Conservation (phyloP, 495 filamentous ascomycete genomes). For the Lepidopterella palustris region DNA sequence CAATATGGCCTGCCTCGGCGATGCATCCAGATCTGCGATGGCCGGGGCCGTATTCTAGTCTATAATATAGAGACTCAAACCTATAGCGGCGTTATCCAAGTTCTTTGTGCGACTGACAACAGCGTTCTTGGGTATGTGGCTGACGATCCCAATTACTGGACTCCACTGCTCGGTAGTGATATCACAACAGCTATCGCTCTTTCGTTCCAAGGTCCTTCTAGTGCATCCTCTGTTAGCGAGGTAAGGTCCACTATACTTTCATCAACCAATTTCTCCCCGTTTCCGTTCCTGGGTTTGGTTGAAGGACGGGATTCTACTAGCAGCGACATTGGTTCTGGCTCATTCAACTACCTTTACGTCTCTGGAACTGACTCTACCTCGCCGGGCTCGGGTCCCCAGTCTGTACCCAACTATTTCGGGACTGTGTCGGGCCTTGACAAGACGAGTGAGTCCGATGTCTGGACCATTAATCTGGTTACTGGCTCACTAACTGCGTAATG, state of each 20-base stretch:
- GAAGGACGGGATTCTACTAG: not conserved
- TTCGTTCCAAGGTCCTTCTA: too few relatives aligned
- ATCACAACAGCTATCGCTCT: too few relatives aligned
- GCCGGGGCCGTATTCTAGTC: not conserved
- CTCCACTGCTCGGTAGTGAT: too few relatives aligned
- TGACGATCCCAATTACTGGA: too few relatives aligned
- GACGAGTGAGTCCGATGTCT: not conserved
- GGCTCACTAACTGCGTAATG: not conserved
- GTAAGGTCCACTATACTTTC: too few relatives aligned
- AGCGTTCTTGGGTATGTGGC: too few relatives aligned
- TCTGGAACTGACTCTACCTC: not conserved
- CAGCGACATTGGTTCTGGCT: not conserved
- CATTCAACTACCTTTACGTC: not conserved
- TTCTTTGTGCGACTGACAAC: too few relatives aligned
- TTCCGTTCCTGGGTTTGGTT: not conserved
- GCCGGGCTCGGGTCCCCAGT: not conserved
- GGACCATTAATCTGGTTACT: not conserved
- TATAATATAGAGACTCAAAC: too few relatives aligned
- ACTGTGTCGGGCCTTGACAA: not conserved
- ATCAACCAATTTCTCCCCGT: too few relatives aligned
- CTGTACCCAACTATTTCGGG: not conserved
- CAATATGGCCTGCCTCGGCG: not conserved
- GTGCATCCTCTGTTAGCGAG: too few relatives aligned
- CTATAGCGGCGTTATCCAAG: too few relatives aligned
- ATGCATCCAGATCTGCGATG: not conserved